Conservation (phyloP, 176 grass and related monocot species). For the Metroxylon sagu region DNA sequence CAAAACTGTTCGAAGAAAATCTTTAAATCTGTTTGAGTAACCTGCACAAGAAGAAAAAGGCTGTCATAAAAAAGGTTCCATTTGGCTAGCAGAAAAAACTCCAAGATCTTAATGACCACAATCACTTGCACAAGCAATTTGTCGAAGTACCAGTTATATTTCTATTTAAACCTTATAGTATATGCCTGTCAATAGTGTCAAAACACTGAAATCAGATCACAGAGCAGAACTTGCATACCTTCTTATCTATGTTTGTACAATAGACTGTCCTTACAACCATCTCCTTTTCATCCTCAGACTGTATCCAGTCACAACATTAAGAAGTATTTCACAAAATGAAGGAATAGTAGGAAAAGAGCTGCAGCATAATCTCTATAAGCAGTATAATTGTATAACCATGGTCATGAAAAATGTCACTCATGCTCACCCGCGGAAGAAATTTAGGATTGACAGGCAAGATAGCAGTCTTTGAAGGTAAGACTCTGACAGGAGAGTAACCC, state of each 20-base stretch:
- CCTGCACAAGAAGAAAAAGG: not conserved
- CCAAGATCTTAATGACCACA: too few species aligned
- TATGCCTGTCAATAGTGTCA: not conserved
- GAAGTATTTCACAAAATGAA: not conserved
- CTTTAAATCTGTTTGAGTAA: constrained; percentile 12
- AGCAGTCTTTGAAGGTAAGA: constrained; percentile 20
- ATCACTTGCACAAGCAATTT: too few species aligned
- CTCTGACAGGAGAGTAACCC: constrained; percentile 14
- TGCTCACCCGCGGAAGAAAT: constrained; percentile 16
- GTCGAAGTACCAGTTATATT: not conserved
- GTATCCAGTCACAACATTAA: not conserved
- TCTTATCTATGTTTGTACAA: constrained; percentile 22
- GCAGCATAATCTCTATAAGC: not conserved
- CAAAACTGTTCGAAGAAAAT: constrained; percentile 12
- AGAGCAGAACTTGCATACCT: not conserved
- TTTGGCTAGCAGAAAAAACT: too few species aligned
- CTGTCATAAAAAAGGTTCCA: too few species aligned
- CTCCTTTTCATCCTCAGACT: constrained; percentile 19
- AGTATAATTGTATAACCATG: too few species aligned
- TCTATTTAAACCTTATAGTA: not conserved
- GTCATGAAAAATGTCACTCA: not conserved
- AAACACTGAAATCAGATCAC: not conserved
- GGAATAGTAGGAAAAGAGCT: not conserved
- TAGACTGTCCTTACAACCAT: constrained; percentile 19
- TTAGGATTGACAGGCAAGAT: constrained; percentile 17